A percentile compares a stretch with the other conserved stretches of the same genome.
phyloP scores from a whole-genome alignment of 73 alveolate species.

The Breviolum minutum region DNA sequence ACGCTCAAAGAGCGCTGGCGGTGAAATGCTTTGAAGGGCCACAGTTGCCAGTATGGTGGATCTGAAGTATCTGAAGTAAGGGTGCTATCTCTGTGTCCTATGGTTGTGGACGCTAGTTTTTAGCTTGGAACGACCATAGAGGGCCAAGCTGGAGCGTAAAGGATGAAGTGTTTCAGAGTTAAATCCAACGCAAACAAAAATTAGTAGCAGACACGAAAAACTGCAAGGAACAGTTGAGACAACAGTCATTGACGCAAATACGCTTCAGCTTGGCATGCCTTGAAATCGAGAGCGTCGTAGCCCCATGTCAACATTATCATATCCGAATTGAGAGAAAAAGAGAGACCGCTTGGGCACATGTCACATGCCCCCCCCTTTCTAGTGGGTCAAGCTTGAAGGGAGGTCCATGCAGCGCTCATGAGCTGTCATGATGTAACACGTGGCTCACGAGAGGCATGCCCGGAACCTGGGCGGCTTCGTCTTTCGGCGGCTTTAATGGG shows the following conservation, averaged over 20 bases:
- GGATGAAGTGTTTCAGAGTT: too few relatives aligned
- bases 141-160: neutral
- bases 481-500: conserved; percentile 27
- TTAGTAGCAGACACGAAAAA: too few relatives aligned
- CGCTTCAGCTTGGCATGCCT: neutral
- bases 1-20: conserved; percentile 45
- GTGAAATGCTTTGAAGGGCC: conserved; percentile 9
- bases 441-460: conserved; percentile 26
- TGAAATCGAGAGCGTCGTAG: neutral
- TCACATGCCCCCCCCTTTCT: neutral
- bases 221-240: too few relatives aligned
- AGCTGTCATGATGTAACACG: neutral
- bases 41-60: neutral
- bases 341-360: neutral
- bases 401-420: neutral
- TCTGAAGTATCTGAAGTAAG: neutral
- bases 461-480: neutral
- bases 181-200: too few relatives aligned
- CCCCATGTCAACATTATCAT: neutral
- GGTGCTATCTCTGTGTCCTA: conserved; percentile 2
- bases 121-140: conserved; percentile 45
- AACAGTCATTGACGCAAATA: too few relatives aligned
- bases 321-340: too few relatives aligned
- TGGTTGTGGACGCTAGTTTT: conserved; percentile 63
- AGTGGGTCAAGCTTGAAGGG: neutral